Percentiles rank a stretch among this genome's conserved stretches.
Evolutionary conservation across 2,329 filamentous ascomycete genomes (phyloP).

Genomic region (Boeremia exigua): DNA sequence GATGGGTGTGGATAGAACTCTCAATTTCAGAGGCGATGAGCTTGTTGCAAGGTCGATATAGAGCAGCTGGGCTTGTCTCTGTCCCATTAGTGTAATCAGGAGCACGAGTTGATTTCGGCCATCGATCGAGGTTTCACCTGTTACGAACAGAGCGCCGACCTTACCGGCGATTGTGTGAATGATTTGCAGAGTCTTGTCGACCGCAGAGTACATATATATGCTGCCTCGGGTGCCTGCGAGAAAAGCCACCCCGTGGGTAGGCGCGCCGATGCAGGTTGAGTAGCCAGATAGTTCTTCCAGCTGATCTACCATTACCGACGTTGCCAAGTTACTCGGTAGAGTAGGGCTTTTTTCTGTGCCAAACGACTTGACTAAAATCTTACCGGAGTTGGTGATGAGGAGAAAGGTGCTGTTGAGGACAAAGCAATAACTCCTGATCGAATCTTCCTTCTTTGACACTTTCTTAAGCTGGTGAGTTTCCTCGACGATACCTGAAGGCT

Average conservation of each 20-base stretch:
- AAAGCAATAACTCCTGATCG: slow-evolving; percentile 69
- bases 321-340: slow-evolving; percentile 8
- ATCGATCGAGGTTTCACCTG: neutral
- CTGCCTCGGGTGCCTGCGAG: slow-evolving; percentile 55
- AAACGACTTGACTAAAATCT: slow-evolving; percentile 56
- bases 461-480: slow-evolving; percentile 10
- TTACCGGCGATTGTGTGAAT: slow-evolving; percentile 46
- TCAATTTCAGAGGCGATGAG: neutral
- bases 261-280: slow-evolving; percentile 52
- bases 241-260: slow-evolving; percentile 49
- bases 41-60: slow-evolving; percentile 15
- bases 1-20: neutral
- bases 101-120: slow-evolving; percentile 33
- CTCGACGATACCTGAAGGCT: neutral
- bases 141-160: slow-evolving; percentile 49
- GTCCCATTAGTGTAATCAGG: slow-evolving; percentile 49
- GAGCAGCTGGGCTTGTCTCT: slow-evolving; percentile 42
- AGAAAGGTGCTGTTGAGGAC: slow-evolving; percentile 61
- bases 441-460: slow-evolving; percentile 38
- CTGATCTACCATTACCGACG: slow-evolving; percentile 40
- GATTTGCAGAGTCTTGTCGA: slow-evolving; percentile 21
- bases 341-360: neutral
- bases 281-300: slow-evolving; percentile 55
- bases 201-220: slow-evolving; percentile 48
- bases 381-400: slow-evolving; percentile 64